Conservation (phyloP, 2,329 filamentous ascomycete species). For the Lachnellula hyalina region DNA sequence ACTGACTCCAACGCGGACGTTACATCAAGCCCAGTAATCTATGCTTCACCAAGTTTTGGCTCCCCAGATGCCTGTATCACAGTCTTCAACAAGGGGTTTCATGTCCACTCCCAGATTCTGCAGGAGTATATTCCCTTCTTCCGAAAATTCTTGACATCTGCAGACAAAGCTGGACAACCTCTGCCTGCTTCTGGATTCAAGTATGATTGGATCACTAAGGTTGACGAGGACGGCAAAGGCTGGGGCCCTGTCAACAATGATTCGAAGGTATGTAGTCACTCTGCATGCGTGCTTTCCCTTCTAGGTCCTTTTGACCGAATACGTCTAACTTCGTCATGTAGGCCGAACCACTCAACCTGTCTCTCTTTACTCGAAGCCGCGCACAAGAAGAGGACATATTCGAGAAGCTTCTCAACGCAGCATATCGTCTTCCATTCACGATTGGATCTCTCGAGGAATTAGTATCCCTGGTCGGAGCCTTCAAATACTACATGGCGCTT, state of each 20-base stretch:
- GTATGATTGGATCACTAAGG: constrained; percentile 1
- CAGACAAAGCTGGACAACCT: background rate
- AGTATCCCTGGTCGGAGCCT: background rate
- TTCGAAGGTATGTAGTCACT: background rate
- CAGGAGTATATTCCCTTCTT: constrained; percentile 7
- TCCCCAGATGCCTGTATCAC: background rate
- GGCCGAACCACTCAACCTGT: background rate
- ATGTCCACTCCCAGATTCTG: constrained; percentile 1
- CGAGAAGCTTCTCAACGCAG: background rate
- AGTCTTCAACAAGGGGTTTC: constrained; percentile 9
- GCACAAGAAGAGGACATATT: background rate
- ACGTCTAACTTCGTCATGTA: background rate
- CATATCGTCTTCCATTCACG: background rate
- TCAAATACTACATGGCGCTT: background rate
- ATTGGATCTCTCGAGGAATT: background rate
- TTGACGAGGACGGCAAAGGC: constrained; percentile 1
- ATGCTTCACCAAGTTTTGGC: too few relatives aligned
- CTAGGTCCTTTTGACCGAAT: background rate
- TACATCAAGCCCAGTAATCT: too few relatives aligned
- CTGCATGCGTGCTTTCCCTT: background rate
- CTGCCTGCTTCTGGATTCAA: background rate
- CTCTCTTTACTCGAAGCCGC: background rate
- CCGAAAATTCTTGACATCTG: background rate
- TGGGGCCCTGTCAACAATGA: background rate
- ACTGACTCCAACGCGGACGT: too few relatives aligned